Percentiles rank a stretch among this genome's conserved stretches.
These are phyloP conservation scores for Fusarium praegraminearum DNA, from an alignment of 2,329 filamentous ascomycete genomes.

Conservation along the genomic window DNA sequence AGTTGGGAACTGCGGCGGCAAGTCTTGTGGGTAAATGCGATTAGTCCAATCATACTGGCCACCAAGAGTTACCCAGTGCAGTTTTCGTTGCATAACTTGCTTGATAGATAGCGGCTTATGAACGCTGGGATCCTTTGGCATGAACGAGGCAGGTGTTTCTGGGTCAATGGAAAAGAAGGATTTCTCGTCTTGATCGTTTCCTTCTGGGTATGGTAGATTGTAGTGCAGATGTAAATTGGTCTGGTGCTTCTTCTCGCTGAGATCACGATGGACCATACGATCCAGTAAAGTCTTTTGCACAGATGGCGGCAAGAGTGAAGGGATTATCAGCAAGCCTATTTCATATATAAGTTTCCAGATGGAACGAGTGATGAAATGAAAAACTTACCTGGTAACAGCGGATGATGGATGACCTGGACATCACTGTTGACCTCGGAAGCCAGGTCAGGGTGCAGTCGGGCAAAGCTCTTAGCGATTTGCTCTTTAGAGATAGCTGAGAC, in stretches of 20 bases:
- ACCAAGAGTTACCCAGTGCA: constrained; percentile 94
- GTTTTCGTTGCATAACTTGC: constrained; percentile 79
- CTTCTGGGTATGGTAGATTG: constrained; percentile 69
- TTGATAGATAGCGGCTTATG: constrained; percentile 79
- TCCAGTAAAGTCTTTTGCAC: constrained; percentile 78
- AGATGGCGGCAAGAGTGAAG: constrained; percentile 75
- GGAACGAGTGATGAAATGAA: neutral
- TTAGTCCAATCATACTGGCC: constrained; percentile 97
- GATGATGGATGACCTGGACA: constrained; percentile 71
- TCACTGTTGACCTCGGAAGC: constrained; percentile 53
- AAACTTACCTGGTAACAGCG: constrained; percentile 73
- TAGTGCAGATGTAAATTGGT: constrained; percentile 94
- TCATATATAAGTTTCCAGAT: constrained; percentile 6
- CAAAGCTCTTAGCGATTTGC: constrained; percentile 59
- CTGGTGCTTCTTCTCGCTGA: constrained; percentile 78
- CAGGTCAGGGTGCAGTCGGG: constrained; percentile 54
- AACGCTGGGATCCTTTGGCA: constrained; percentile 76
- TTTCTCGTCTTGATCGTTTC: constrained; percentile 39
- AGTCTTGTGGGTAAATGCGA: constrained; percentile 79
- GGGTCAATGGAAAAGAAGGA: constrained; percentile 69
- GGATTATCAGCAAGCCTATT: constrained; percentile 83
- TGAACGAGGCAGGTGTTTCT: constrained; percentile 65
- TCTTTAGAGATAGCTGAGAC: constrained; percentile 58
- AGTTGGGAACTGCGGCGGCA: constrained; percentile 77
- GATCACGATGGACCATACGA: constrained; percentile 80